A percentile compares a stretch with the other conserved stretches of the same genome.
Conservation (phyloP, 2,329 filamentous ascomycete species). For the Xylaria sp. region DNA sequence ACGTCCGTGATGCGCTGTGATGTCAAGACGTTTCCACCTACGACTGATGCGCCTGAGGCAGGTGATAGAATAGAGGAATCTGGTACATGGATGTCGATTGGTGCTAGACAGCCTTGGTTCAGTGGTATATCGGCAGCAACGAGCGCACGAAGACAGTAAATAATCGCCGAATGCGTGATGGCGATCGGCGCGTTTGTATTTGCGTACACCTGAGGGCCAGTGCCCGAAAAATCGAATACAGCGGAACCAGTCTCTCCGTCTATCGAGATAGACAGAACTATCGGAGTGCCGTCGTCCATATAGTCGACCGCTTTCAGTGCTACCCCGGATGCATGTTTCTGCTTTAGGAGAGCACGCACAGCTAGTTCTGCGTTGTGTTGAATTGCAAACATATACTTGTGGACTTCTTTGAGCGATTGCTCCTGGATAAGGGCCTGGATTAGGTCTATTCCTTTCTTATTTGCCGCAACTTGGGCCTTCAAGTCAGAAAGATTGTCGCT, state of each 20-base stretch:
- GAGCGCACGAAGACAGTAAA: not conserved
- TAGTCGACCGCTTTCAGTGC: not conserved
- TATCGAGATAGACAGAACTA: not conserved
- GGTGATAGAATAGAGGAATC: too few relatives aligned
- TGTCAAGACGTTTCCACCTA: too few relatives aligned
- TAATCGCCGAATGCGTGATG: not conserved
- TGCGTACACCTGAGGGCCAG: not conserved
- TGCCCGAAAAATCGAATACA: not conserved
- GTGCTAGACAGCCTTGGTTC: too few relatives aligned
- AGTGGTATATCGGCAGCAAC: not conserved
- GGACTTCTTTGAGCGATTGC: not conserved
- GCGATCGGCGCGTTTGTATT: not conserved
- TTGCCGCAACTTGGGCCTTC: not conserved
- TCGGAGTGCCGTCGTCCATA: not conserved
- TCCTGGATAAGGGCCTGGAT: not conserved
- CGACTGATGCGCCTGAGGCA: too few relatives aligned
- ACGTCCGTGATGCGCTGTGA: too few relatives aligned
- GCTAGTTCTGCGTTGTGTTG: not conserved
- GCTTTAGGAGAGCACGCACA: not conserved
- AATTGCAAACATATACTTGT: not conserved
- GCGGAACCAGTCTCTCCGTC: not conserved
- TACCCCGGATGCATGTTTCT: not conserved
- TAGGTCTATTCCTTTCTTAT: not conserved
- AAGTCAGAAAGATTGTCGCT: not conserved
- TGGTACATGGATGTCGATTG: too few relatives aligned